phyloP scores from a whole-genome alignment of 208 protist species.

The Leishmania turanica region DNA sequence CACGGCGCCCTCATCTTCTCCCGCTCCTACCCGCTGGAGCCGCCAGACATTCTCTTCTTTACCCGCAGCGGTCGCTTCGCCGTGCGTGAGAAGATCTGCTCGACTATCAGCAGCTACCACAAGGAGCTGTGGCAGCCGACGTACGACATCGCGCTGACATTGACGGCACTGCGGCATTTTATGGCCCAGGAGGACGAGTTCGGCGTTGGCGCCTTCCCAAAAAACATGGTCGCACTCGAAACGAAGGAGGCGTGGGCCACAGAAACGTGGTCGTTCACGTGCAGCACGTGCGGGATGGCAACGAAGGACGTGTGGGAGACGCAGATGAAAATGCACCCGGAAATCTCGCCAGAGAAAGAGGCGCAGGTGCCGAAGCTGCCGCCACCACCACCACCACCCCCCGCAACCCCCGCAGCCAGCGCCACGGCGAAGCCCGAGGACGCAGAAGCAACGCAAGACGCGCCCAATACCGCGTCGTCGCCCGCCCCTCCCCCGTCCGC shows the following conservation, averaged over 20 bases:
- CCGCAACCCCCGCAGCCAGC: not conserved
- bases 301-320: constrained; percentile 45
- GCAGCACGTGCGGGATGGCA: constrained; percentile 32
- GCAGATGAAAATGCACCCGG: constrained; percentile 56
- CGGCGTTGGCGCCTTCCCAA: constrained; percentile 65
- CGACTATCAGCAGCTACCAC: constrained; percentile 88
- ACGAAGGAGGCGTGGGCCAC: constrained; percentile 48
- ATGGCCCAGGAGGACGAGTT: constrained; percentile 86
- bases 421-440: not conserved
- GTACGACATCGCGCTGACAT: constrained; percentile 71
- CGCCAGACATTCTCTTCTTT: constrained; percentile 90
- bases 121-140: constrained; percentile 87
- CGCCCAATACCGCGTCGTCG: not conserved
- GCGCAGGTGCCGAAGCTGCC: constrained; percentile 29
- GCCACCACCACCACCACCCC: not conserved
- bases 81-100: constrained; percentile 82
- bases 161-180: constrained; percentile 76
- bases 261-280: constrained; percentile 58
- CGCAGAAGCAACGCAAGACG: not conserved
- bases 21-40: constrained; percentile 83
- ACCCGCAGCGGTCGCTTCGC: constrained; percentile 91
- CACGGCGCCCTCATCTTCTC: constrained; percentile 83
- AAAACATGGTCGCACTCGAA: constrained; percentile 34
- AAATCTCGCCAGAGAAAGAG: constrained; percentile 30
- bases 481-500: not conserved